These are phyloP conservation scores for Eimeria acervulina DNA, from an alignment of 169 alveolate species.

Conservation along the genomic window DNA sequence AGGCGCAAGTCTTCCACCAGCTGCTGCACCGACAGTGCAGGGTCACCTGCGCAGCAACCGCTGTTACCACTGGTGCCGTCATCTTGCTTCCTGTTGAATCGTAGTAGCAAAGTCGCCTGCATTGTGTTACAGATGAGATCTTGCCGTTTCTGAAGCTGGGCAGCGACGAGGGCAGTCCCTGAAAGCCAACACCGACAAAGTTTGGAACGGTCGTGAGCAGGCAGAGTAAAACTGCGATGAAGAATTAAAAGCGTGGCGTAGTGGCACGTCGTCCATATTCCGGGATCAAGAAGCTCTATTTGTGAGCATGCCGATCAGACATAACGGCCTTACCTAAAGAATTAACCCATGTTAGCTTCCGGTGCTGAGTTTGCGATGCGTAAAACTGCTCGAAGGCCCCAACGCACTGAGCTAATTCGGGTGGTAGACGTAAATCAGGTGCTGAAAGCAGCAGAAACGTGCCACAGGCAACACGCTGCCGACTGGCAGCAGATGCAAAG, in stretches of 20 bases:
- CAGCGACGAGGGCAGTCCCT: conserved; percentile 84
- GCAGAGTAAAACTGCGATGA: neutral
- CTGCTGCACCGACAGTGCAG: conserved; percentile 59
- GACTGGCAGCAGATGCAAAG: neutral
- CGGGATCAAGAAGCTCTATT: neutral
- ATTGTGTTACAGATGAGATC: conserved; percentile 88
- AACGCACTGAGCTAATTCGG: conserved; percentile 82
- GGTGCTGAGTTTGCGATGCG: conserved; percentile 89
- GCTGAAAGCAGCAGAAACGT: conserved; percentile 31
- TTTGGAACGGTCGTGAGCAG: neutral
- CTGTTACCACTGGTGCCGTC: conserved; percentile 38
- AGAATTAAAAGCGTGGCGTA: neutral
- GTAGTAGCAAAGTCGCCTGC: conserved; percentile 90
- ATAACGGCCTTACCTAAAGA: conserved; percentile 87
- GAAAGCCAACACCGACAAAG: neutral
- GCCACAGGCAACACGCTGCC: neutral
- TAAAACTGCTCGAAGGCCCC: conserved; percentile 87
- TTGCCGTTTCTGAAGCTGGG: conserved; percentile 79
- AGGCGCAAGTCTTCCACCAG: conserved; percentile 64
- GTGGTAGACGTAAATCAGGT: conserved; percentile 85
- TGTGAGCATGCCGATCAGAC: neutral
- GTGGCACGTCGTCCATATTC: neutral
- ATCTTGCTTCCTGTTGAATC: conserved; percentile 85
- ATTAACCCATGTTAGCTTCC: conserved; percentile 93
- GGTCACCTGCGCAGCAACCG: conserved; percentile 43